Evolutionary conservation across 306 rosid genomes (phyloP).

Genomic region (Vigna mungo): DNA sequence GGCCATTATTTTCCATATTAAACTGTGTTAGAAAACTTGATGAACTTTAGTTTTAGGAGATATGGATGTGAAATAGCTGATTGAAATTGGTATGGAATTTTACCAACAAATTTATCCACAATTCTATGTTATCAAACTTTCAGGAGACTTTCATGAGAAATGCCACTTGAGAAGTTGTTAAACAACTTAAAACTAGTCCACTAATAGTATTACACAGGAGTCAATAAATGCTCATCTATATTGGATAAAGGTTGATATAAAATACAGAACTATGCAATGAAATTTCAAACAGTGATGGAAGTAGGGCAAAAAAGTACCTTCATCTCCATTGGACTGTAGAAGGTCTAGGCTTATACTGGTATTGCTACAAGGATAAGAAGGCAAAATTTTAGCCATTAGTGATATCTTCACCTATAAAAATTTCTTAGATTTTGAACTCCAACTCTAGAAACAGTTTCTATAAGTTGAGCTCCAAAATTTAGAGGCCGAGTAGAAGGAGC

Average conservation of each 20-base stretch:
- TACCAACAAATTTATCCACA: conserved; percentile 5
- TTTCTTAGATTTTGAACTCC: conserved; percentile 21
- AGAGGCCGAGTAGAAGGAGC: conserved; percentile 10
- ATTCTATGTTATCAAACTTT: conserved; percentile 1
- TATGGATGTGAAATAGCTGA: background rate
- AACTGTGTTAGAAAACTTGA: conserved; percentile 13
- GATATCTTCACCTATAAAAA: conserved; percentile 14
- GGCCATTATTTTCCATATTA: background rate
- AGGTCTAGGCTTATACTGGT: conserved; percentile 53
- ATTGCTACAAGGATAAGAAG: conserved; percentile 60
- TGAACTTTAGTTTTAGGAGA: conserved; percentile 17
- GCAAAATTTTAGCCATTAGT: conserved; percentile 22
- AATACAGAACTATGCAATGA: conserved; percentile 24
- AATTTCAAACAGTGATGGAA: conserved; percentile 34
- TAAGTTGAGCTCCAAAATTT: conserved; percentile 26
- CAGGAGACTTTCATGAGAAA: conserved; percentile 3
- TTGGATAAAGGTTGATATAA: conserved; percentile 4
- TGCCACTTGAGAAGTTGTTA: conserved; percentile 7
- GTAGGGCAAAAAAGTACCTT: conserved; percentile 36
- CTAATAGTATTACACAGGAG: background rate
- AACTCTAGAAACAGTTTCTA: conserved; percentile 30
- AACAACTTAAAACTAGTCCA: conserved; percentile 5
- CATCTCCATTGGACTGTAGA: conserved; percentile 51
- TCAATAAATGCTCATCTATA: conserved; percentile 9
- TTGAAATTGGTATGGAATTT: conserved; percentile 3